Base-by-base conservation (phyloP, 2,329 filamentous ascomycete genomes). In the Rosellinia necatrix region DNA sequence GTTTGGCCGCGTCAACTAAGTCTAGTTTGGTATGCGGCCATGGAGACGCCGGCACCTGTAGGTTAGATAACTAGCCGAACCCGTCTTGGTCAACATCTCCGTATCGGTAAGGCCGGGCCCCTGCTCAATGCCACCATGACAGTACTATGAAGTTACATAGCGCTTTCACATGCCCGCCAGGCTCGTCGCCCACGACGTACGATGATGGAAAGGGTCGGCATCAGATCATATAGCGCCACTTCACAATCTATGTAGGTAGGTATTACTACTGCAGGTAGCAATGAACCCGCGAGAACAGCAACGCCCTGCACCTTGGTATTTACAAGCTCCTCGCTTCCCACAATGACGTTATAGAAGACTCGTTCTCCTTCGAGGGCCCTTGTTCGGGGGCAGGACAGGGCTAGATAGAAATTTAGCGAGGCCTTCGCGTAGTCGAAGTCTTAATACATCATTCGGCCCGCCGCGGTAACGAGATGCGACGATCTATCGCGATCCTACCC, bases 191-290 rank as follows among this genome's bases (percentile, higher is more conserved):
- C 44, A 43, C 47, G 42, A 58, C 51, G 42, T 54, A 51, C 29
- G 50, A 58, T 58, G 24, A 24, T 38, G 25, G 50, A 47, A 19
- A 4, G 35, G 51, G 22, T 19, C 9, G 30, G 21, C 42, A 58
- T 58, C 56, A 47, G 50, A 55, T 55, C 56, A 58, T 58, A 48
- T 58, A 58, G 56, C 41, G 48, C 51, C 47, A 51, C 29, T 43
- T 12, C 13, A 17, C 48, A 53, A 35, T 21, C 38, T 27, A 30
- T 15, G n/a, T n/a, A n/a, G n/a, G n/a, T n/a, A n/a, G n/a, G n/a
- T n/a, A n/a, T n/a, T n/a, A n/a, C n/a, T n/a, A n/a, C n/a, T n/a
- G n/a, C n/a, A n/a, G n/a, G n/a, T n/a, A n/a, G n/a, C n/a, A n/a
- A n/a, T n/a, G n/a, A n/a, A n/a, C n/a, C n/a, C n/a, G n/a, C 21